Percentiles rank a stretch among this genome's conserved stretches.
Evolutionary conservation across 257 asterid genomes (phyloP).

Genomic region (Solanum corneliomulleri): DNA sequence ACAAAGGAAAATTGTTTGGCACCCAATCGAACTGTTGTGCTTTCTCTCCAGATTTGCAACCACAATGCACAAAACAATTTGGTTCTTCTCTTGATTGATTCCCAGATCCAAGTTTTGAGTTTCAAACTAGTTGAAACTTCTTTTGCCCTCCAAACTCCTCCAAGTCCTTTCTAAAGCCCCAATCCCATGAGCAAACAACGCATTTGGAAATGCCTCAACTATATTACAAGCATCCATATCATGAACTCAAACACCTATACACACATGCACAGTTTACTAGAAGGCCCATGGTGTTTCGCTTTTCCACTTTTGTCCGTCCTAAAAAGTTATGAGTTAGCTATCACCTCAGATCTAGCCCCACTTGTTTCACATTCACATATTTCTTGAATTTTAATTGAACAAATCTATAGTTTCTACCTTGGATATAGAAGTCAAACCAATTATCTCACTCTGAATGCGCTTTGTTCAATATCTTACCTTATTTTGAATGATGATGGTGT

Average conservation of each 20-base stretch:
- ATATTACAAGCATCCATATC: not conserved
- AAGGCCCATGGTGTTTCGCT: not conserved
- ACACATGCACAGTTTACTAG: not conserved
- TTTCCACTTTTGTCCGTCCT: not conserved
- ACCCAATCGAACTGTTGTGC: not conserved
- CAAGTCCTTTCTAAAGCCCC: not conserved
- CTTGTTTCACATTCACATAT: not conserved
- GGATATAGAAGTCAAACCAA: not conserved
- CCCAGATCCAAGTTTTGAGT: not conserved
- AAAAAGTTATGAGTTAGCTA: not conserved
- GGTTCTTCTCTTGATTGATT: not conserved
- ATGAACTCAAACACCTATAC: not conserved
- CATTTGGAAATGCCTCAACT: not conserved
- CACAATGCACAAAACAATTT: not conserved
- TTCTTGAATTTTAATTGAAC: not conserved
- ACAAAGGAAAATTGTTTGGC: not conserved
- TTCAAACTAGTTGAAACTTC: not conserved
- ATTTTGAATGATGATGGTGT: not conserved
- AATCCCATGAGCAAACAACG: not conserved
- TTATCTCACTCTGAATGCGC: not conserved
- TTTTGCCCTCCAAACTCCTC: not conserved
- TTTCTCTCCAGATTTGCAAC: not conserved
- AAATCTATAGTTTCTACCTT: not conserved
- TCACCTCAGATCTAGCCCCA: not conserved
- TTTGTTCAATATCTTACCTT: not conserved